Evolutionary conservation across 179 eudicot genomes (phyloP).

Genomic region (Corrigiola litoralis): DNA sequence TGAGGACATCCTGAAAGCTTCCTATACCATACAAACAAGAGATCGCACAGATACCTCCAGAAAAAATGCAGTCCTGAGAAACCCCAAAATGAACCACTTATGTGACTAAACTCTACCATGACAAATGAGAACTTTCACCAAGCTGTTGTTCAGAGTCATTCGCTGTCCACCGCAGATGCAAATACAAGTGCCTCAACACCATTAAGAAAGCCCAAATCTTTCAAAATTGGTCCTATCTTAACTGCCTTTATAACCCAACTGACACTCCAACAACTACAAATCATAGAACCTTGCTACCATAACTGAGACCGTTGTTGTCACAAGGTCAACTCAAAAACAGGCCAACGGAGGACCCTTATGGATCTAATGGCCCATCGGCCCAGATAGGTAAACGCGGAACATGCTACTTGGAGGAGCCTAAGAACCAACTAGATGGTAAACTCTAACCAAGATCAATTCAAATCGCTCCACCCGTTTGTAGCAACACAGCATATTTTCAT

Average conservation of each 20-base stretch:
- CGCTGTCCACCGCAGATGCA: neutral
- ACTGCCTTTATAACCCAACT: conserved; percentile 2
- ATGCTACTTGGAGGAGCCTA: conserved; percentile 17
- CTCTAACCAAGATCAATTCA: conserved; percentile 12
- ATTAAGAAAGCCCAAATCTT: neutral
- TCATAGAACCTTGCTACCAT: neutral
- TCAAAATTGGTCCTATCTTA: neutral
- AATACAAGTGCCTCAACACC: neutral
- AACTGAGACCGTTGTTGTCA: neutral
- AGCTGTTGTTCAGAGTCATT: neutral
- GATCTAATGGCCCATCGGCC: neutral
- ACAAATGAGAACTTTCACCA: neutral
- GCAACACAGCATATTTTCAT: conserved; percentile 19
- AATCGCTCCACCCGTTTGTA: conserved; percentile 8
- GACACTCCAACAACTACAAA: neutral
- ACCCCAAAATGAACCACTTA: conserved; percentile 1
- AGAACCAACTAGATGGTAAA: neutral
- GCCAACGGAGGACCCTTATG: conserved; percentile 8
- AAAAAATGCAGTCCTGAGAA: too few species aligned
- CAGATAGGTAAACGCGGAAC: neutral
- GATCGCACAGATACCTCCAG: neutral
- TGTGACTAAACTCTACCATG: neutral
- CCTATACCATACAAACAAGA: conserved; percentile 2
- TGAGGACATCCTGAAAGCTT: conserved; percentile 4
- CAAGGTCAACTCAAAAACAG: conserved; percentile 4